Conservation (phyloP, 805 yeast genomes). For the Debaryomyces hansenii region DNA sequence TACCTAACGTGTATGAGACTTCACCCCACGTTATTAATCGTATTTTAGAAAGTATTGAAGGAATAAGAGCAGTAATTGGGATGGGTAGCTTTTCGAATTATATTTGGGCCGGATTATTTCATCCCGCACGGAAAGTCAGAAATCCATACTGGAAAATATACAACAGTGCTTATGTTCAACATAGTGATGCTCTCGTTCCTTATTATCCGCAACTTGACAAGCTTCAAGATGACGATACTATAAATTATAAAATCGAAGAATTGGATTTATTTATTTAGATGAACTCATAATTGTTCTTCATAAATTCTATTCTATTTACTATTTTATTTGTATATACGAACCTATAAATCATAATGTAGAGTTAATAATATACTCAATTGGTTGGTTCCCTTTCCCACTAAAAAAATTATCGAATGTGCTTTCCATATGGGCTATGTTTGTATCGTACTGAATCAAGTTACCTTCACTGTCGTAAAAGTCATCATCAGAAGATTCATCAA, state of each 20-base stretch:
- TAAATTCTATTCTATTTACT: too few relatives aligned
- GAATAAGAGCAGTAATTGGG: constrained; percentile 71
- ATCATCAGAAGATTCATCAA: constrained; percentile 23
- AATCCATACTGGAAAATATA: constrained; percentile 81
- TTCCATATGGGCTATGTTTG: constrained; percentile 4
- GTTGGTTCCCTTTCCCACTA: background rate
- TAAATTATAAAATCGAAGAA: constrained; percentile 44
- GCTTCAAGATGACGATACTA: constrained; percentile 20
- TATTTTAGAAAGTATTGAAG: constrained; percentile 76
- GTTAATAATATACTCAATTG: constrained; percentile 15
- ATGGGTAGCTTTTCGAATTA: constrained; percentile 73
- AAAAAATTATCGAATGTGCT: constrained; percentile 7
- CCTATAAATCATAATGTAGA: background rate
- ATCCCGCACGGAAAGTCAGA: constrained; percentile 88
- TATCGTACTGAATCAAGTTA: constrained; percentile 3
- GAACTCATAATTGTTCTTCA: background rate
- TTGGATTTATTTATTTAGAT: constrained; percentile 43
- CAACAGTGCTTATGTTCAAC: constrained; percentile 73
- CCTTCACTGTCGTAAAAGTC: constrained; percentile 16
- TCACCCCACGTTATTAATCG: constrained; percentile 93
- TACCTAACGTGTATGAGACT: constrained; percentile 91
- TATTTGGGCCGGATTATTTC: constrained; percentile 85
- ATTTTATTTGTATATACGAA: background rate
- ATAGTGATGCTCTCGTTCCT: constrained; percentile 76
- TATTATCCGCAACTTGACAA: constrained; percentile 64